Percentiles rank a stretch among this genome's conserved stretches.
These are phyloP conservation scores for Fusarium fracticaudum DNA, from an alignment of 2,329 filamentous ascomycete genomes.

Conservation along the genomic window DNA sequence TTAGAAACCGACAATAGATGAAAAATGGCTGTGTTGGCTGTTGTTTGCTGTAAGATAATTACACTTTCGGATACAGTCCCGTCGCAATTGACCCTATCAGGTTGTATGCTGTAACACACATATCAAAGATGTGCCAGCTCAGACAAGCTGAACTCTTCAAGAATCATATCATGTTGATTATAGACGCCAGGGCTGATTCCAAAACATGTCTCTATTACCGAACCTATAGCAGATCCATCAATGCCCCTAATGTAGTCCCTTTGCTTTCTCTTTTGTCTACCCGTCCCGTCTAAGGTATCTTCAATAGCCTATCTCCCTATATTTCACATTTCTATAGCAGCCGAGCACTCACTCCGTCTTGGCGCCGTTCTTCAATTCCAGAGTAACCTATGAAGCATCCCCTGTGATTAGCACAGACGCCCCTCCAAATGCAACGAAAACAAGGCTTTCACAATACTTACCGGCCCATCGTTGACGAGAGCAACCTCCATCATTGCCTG, in stretches of 20 bases:
- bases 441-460: constrained; percentile 47
- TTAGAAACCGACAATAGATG: neutral
- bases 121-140: neutral
- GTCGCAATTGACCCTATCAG: neutral
- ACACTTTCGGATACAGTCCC: neutral
- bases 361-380: constrained; percentile 40
- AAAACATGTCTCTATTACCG: neutral
- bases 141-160: neutral
- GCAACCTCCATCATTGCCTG: constrained; percentile 99
- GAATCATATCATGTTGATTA: neutral
- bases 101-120: neutral
- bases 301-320: constrained; percentile 7
- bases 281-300: neutral
- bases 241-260: neutral
- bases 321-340: neutral
- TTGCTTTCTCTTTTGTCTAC: constrained; percentile 15
- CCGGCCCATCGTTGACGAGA: constrained; percentile 84
- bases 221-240: neutral
- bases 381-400: constrained; percentile 35
- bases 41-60: neutral
- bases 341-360: constrained; percentile 11
- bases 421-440: neutral
- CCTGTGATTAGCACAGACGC: neutral
- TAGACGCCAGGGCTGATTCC: neutral
- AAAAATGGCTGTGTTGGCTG: neutral